Evolutionary conservation across 2,329 filamentous ascomycete genomes (phyloP), one percentile per base, ranked within the genome.

Genomic region (Talaromyces atroroseus): DNA sequence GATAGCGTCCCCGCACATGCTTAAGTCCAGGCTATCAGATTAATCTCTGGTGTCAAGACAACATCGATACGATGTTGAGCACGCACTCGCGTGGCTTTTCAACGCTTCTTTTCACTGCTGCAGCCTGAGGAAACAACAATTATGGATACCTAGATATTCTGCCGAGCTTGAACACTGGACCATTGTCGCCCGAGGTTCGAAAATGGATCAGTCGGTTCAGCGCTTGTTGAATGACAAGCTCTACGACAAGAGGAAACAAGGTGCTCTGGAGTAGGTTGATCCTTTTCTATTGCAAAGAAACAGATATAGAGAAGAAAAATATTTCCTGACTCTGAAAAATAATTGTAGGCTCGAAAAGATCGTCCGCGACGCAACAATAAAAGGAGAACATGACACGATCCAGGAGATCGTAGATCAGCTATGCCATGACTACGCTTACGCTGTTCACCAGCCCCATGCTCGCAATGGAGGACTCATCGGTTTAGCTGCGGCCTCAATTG

Each of bases 391-490:
- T 66, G 84, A 88, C 56, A 84, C 82, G 66, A 92, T 99, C 63
- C 83, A 87, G 64, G 88, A 86, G 66, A 92, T 97, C 57, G 90
- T 99, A 59, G 89, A 96, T 66, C 92, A 99, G 78, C 85, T 99
- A 59, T 96, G 92, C 73, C 92, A 96, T 70, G 94, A 99, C 65
- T 99, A 92, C 77, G 94, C 94, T 51, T 99, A 97, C 72, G 92
- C 92, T 46, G 91, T 96, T 44, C 91, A 99, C 72, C 92, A 96
- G 68, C 92, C 94, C 54, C 92, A 99, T 78, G 92, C 94, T 52
- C 82, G 94, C 58, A 99, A 99, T 77, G 94, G 94, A 61, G 94
- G 94, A 47, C 81, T 99, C 64, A 99, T 99, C 65, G 94, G 94
- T 14, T 79, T 99, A 65, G 94, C 94, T 52, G 94, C 94, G 5